Evolutionary conservation across 73 alveolate species (phyloP), one percentile per base, ranked within the genome.

Genomic region (Breviolum minutum): DNA sequence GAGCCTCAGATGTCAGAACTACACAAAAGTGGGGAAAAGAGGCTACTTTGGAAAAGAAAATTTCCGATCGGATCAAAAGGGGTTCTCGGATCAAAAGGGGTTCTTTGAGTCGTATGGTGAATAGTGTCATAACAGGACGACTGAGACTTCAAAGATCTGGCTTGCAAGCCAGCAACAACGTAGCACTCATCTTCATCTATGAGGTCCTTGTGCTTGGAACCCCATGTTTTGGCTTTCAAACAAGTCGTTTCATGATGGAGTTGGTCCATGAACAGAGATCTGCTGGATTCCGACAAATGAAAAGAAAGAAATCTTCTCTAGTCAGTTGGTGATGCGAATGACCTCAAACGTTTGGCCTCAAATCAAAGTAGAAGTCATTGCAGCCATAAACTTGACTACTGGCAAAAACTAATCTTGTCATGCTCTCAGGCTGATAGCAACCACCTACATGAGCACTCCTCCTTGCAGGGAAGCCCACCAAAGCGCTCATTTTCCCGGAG

Each of bases 401-500:
- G 3, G 77, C 17, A 14, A 68, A 68, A 68, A 40, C 54, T 40
- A 40, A 40, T 40, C 54, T 40, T 40, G 54, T 40, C 54, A 40
- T 40, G 54, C 54, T 40, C 54, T 40, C 54, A 40, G 54, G 54
- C 3, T 40, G 54, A 40, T 40, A 40, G 54, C 54, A 40, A 40
- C 54, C 5, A 40, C 54, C 54, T 40, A 40, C 54, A 40, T 24
- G 63, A 10, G 63, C 86, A 77, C 32, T 80, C 97, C 97, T 91
- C 89, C 27, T 91, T 80, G 73, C 97, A 91, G 8, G 97, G 97
- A 48, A 71, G 89, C 61, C 97, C 97, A 63, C 97, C 97, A 79
- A 73, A 73, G 97, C 97, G 97, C 89, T 91, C 97, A 64, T 91
- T 71, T 68, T 91, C 97, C 7, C 97, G 97, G n/a, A 91, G 89